Conservation (phyloP, 768 basidiomycete species). For the Rhizopogon salebrosus region DNA sequence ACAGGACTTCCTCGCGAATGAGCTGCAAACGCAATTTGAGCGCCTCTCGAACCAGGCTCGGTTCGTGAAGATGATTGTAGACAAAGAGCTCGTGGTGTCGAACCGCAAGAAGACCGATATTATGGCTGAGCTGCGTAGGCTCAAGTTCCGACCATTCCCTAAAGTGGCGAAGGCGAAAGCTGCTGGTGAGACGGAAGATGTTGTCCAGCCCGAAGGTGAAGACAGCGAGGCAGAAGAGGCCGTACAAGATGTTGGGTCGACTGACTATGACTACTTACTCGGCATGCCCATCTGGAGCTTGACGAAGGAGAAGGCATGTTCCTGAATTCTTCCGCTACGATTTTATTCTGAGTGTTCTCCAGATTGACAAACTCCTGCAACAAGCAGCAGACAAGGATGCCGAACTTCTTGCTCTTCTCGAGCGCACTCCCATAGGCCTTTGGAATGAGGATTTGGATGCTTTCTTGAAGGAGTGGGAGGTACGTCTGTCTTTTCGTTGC, state of each 20-base stretch:
- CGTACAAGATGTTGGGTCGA: slow-evolving; percentile 32
- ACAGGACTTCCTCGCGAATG: slow-evolving; percentile 80
- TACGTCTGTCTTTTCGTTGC: slow-evolving; percentile 31
- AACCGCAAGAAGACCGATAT: slow-evolving; percentile 89
- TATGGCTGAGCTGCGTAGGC: slow-evolving; percentile 73
- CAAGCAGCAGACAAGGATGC: slow-evolving; percentile 80
- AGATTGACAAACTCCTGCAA: slow-evolving; percentile 81
- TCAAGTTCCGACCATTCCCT: slow-evolving; percentile 89
- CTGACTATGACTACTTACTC: slow-evolving; percentile 90
- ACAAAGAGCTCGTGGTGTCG: slow-evolving; percentile 73
- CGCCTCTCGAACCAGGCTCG: slow-evolving; percentile 91
- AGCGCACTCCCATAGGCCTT: slow-evolving; percentile 72
- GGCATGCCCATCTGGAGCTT: slow-evolving; percentile 95
- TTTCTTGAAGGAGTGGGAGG: slow-evolving; percentile 84
- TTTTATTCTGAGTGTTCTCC: slow-evolving; percentile 6
- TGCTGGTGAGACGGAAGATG: slow-evolving; percentile 59
- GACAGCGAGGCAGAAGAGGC: slow-evolving; percentile 46
- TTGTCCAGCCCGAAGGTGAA: slow-evolving; percentile 47
- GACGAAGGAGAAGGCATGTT: slow-evolving; percentile 81
- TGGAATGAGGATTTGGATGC: slow-evolving; percentile 88
- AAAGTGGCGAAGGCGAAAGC: slow-evolving; percentile 68
- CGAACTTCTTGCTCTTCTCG: slow-evolving; percentile 74
- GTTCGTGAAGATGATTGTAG: slow-evolving; percentile 94
- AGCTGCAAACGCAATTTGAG: slow-evolving; percentile 77
- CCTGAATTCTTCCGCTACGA: not conserved